Conservation (phyloP, 805 yeast genomes). For the Metschnikowia koreensis region DNA sequence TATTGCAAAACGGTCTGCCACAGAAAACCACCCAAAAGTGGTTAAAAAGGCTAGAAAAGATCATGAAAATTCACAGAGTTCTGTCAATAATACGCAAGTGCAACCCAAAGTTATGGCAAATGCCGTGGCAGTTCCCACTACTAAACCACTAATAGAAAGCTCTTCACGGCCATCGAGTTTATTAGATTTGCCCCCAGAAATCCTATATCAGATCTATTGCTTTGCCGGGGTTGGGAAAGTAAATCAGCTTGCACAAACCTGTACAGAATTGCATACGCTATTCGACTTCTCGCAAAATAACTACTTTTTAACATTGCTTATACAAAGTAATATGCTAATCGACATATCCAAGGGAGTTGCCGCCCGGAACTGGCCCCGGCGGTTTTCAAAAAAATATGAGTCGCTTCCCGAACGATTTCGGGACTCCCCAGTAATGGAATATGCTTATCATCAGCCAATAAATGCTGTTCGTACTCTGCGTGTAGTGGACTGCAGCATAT, state of each 20-base stretch:
- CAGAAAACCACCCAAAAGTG: neutral
- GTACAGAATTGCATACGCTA: slow-evolving; percentile 26
- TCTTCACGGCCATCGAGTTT: slow-evolving; percentile 12
- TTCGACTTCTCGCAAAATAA: slow-evolving; percentile 18
- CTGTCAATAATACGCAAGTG: too few species aligned
- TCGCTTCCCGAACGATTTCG: slow-evolving; percentile 8
- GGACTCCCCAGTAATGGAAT: neutral
- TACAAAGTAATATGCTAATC: slow-evolving; percentile 21
- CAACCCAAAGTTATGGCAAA: too few species aligned
- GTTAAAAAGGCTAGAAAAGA: neutral
- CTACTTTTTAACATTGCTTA: slow-evolving; percentile 20
- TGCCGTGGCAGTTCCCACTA: neutral
- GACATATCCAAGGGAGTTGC: slow-evolving; percentile 20
- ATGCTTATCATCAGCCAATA: slow-evolving; percentile 4
- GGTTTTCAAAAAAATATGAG: neutral
- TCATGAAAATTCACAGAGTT: too few species aligned
- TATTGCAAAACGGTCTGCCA: neutral
- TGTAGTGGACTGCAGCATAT: slow-evolving; percentile 15
- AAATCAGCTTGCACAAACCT: slow-evolving; percentile 35
- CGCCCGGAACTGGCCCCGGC: slow-evolving; percentile 10
- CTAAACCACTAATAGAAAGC: neutral
- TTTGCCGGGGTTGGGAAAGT: slow-evolving; percentile 28
- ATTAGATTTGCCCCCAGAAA: slow-evolving; percentile 42
- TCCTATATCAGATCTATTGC: slow-evolving; percentile 39
- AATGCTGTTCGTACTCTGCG: neutral